These are phyloP conservation scores for Aureoboletus auriporus DNA, from an alignment of 768 basidiomycete genomes.

Conservation along the genomic window DNA sequence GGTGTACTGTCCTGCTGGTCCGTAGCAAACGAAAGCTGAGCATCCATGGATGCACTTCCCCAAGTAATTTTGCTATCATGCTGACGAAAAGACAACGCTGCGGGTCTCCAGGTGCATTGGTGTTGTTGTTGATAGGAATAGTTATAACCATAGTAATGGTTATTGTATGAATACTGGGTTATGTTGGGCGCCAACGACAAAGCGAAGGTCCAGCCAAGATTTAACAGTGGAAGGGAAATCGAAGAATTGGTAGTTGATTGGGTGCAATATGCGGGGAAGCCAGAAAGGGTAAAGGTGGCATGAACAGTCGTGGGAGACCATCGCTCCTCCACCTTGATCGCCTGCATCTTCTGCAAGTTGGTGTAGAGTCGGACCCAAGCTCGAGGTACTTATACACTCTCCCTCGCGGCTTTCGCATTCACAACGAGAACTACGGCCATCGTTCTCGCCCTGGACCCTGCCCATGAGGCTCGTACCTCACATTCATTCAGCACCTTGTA, in stretches of 20 bases:
- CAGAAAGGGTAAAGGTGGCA: neutral
- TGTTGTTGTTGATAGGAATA: too few relatives aligned
- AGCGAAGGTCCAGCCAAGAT: slow-evolving; percentile 14
- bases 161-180: too few relatives aligned
- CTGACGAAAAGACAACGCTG: slow-evolving; percentile 9
- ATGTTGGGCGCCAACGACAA: slow-evolving; percentile 7
- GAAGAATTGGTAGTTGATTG: neutral
- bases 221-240: slow-evolving; percentile 10
- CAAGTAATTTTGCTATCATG: neutral
- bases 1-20: neutral
- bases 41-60: slow-evolving; percentile 9
- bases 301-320: slow-evolving; percentile 13
- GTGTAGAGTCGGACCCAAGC: slow-evolving; percentile 54
- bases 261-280: too few relatives aligned
- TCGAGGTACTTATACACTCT: slow-evolving; percentile 50
- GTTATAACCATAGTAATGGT: too few relatives aligned
- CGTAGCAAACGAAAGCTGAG: slow-evolving; percentile 3
- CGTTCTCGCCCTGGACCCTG: slow-evolving; percentile 20
- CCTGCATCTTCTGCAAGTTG: neutral
- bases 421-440: slow-evolving; percentile 7
- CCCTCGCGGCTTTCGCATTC: too few relatives aligned
- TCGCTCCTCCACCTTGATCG: slow-evolving; percentile 9
- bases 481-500: slow-evolving; percentile 26
- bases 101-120: slow-evolving; percentile 1
- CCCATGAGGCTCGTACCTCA: slow-evolving; percentile 23